phyloP scores from a whole-genome alignment of 345 rosid species.

The Sapria himalayana region DNA sequence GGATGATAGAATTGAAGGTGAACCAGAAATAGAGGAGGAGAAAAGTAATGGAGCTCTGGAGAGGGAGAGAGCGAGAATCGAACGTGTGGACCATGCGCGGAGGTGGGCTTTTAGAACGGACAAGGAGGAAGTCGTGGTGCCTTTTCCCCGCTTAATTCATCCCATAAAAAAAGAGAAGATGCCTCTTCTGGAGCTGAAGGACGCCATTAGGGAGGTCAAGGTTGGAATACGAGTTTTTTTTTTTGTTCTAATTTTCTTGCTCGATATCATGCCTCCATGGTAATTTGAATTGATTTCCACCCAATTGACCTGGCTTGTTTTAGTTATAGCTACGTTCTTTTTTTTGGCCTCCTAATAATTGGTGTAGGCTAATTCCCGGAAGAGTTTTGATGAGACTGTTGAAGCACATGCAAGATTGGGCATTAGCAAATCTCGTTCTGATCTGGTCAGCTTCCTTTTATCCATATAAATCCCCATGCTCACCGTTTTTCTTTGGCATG shows the following conservation, averaged over 20 bases:
- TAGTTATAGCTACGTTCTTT: conserved; percentile 6
- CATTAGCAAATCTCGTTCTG: conserved; percentile 54
- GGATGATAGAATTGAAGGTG: conserved; percentile 22
- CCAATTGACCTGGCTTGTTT: background rate
- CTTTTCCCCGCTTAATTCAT: conserved; percentile 46
- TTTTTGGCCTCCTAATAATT: conserved; percentile 6
- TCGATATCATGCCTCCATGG: background rate
- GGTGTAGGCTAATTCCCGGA: conserved; percentile 53
- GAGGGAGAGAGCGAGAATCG: conserved; percentile 20
- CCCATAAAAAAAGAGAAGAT: conserved; percentile 40
- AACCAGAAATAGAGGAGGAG: conserved; percentile 5
- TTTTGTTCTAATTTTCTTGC: background rate
- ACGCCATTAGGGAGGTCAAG: conserved; percentile 76
- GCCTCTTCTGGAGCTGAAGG: conserved; percentile 49
- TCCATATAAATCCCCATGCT: no score
- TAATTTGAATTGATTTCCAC: background rate
- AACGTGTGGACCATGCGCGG: conserved; percentile 14
- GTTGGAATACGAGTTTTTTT: conserved; percentile 15
- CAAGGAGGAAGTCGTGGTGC: conserved; percentile 25
- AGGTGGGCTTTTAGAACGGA: conserved; percentile 15
- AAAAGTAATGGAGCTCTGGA: conserved; percentile 19
- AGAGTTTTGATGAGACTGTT: conserved; percentile 62
- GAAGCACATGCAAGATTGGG: conserved; percentile 83
- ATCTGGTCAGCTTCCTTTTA: conserved; percentile 28
- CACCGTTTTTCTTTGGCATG: no score